A percentile compares a stretch with the other conserved stretches of the same genome.
These are phyloP conservation scores for Alternaria arbusti DNA, from an alignment of 2,329 filamentous ascomycete species.

Conservation along the genomic window DNA sequence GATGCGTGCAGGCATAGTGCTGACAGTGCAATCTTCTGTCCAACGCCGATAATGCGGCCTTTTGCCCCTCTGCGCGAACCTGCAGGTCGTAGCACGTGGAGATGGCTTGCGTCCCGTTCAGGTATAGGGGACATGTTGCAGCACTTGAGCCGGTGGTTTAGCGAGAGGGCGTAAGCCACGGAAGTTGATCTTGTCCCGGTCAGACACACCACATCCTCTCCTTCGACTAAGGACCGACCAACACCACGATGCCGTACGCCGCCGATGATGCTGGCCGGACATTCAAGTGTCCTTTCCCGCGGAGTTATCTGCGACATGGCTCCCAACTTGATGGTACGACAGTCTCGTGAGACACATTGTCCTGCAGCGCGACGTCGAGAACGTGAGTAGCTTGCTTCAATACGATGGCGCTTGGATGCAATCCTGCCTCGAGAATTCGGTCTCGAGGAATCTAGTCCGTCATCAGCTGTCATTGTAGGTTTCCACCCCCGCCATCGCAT, in stretches of 20 bases:
- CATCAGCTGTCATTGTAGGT: neutral
- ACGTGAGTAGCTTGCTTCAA: neutral
- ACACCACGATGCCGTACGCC: slow-evolving; percentile 2
- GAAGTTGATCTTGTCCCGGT: neutral
- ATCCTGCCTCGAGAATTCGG: neutral
- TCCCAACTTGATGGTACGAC: neutral
- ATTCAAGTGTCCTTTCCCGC: neutral
- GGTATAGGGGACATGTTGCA: neutral
- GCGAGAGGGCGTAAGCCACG: neutral
- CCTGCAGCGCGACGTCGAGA: neutral
- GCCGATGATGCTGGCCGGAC: neutral
- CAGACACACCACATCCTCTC: neutral
- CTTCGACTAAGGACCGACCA: neutral
- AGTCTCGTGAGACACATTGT: neutral
- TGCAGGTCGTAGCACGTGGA: neutral
- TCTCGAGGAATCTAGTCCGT: neutral
- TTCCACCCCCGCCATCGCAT: neutral
- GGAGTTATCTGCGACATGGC: neutral
- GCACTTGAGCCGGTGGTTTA: neutral
- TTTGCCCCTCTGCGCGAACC: neutral
- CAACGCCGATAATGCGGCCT: neutral
- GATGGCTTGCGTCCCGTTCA: neutral
- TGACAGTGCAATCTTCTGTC: neutral
- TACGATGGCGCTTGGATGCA: neutral
- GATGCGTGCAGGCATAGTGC: neutral